A percentile compares a stretch with the other conserved stretches of the same genome.
Conservation (phyloP, 2,329 filamentous ascomycete genomes). For the Clarireedia hainanense region DNA sequence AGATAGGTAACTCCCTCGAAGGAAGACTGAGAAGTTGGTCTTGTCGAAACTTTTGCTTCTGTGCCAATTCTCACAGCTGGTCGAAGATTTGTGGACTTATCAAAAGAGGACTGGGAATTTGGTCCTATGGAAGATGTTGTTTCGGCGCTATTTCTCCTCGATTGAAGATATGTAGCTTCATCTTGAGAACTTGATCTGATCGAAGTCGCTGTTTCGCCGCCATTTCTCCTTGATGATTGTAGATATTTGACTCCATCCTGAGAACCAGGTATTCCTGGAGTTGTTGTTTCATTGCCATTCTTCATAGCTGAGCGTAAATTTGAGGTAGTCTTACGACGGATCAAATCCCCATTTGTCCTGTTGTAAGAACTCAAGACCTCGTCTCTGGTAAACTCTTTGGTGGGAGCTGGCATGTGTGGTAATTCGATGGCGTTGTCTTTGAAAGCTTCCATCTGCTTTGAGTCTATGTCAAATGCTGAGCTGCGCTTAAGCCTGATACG, state of each 20-base stretch:
- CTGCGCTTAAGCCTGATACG: conserved; percentile 46
- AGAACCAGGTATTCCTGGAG: conserved; percentile 21
- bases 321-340: conserved; percentile 34
- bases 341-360: conserved; percentile 28
- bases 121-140: too few relatives aligned
- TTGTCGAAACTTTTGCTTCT: conserved; percentile 4
- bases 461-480: conserved; percentile 47
- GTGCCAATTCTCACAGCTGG: conserved; percentile 3
- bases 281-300: conserved; percentile 13
- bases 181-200: background rate
- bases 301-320: conserved; percentile 17
- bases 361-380: conserved; percentile 42
- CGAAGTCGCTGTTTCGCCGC: too few relatives aligned
- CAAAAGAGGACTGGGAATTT: too few relatives aligned
- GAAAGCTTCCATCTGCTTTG: conserved; percentile 51
- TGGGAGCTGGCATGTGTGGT: conserved; percentile 39
- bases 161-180: background rate
- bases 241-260: background rate
- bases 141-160: too few relatives aligned
- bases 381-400: conserved; percentile 53
- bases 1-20: too few relatives aligned
- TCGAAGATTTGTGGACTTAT: background rate
- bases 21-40: background rate
- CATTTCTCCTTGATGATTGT: too few relatives aligned
- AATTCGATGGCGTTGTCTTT: conserved; percentile 50